Evolutionary conservation across 2,329 filamentous ascomycete species (phyloP), one percentile per base, ranked within the genome.

Genomic region (Ilyonectria destructans): DNA sequence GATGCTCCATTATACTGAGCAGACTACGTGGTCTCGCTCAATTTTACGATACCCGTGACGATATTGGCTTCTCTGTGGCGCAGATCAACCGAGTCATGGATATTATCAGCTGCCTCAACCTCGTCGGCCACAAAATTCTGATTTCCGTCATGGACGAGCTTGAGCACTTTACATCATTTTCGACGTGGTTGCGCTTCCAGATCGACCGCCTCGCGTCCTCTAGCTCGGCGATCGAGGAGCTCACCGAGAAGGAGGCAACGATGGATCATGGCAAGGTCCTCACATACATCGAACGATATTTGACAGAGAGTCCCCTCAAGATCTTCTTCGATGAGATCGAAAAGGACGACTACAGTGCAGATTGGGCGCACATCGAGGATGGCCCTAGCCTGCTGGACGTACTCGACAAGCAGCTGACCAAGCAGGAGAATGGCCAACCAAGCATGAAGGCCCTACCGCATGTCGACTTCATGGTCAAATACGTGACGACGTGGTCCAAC

Each of bases 1-100:
- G 96, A 59, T 92, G 93, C 72, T 88, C 89, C 54, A 90, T 98
- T 26, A 91, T 97, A 35, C 87, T 97, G 31, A 94, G 92, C 72
- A 91, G 94, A 13, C 87, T 99, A 1, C 89, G 93, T 23, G 96
- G 96, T 1, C 89, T 98, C 13, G 94, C 95, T 4, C 90, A 90
- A 68, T 97, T 95, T 74, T 89, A 96, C 77, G 91, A 92, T 67
- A 84, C 87, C 35, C 87, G 88, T 56, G 87, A 89, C 64, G 86
- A 90, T 55, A 87, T 93, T 45, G 93, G 92, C 2, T 89, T 95
- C 65, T 89, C 89, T 15, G 88, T 85, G 17, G 80, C 84, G 2
- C 88, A 92, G 72, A 86, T 94, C 55, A 90, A 85, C 68, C 87
- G 87, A 37, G 84, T 93, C 40, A 85, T 92, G 68, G 92, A 96